Evolutionary conservation across 2,329 filamentous ascomycete species (phyloP), one percentile per base, ranked within the genome.

Genomic region (Tolypocladium tundrense): DNA sequence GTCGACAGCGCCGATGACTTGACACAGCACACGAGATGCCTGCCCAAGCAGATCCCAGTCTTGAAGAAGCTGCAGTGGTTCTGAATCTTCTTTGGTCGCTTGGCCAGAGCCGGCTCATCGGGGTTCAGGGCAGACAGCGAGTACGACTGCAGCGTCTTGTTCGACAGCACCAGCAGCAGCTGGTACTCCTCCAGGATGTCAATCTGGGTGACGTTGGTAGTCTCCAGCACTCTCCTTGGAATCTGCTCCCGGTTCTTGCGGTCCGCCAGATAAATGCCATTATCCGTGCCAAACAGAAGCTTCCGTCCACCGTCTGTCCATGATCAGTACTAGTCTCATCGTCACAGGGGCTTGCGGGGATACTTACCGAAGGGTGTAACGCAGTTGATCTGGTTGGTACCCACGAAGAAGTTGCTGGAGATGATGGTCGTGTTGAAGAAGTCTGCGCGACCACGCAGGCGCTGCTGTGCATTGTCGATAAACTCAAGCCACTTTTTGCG

Each of bases 41-140:
- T 85, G 40, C 94, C 92, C 60, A 97, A 82, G 69, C 94, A 97
- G 67, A 97, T 95, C 43, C 94, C 94, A 21, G 91, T 89, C 75
- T 95, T 96, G 85, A 99, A 99, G 77, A 97, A 99, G 73, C 93
- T 97, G 73, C 93, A 95, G 74, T 97, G 92, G 66, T 90, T 96
- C 73, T 92, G 88, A 62, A 99, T 97, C 79, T 97, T 97, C 78
- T 94, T 93, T 10, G 91, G 91, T 48, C 91, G 85, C 72, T 94
- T 96, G 19, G 85, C 85, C 58, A 92, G 78, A 40, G 90, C 83
- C 55, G 87, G 87, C 67, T 97, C 92, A 62, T 88, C 88, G 3
- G 88, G 83, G 66, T 96, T 93, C 58, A 99, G 79, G 16, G 91
- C 91, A 61, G 93, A 88, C 56, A 96, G 79, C 1, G 91, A 86